Conservation (phyloP, 73 alveolate genomes). For the Tetrahymena elliotti region DNA sequence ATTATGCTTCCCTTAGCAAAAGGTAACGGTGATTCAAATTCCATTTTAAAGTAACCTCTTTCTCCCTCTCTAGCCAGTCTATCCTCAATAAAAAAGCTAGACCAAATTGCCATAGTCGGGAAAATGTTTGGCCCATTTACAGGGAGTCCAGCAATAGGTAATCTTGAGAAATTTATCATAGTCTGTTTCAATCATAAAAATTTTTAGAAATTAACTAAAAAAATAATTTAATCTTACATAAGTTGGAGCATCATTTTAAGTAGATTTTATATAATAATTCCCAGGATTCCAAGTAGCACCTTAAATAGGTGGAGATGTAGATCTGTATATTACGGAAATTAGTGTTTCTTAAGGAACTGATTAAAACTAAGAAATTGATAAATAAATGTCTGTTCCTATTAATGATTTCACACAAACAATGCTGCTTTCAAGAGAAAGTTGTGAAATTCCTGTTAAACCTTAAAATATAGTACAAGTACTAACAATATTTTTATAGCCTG, state of each 20-base stretch:
- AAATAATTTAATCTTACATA: not conserved
- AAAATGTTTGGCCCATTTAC: constrained; percentile 24
- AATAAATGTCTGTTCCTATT: not conserved
- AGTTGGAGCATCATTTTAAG: not conserved
- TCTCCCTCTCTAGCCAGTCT: constrained; percentile 31
- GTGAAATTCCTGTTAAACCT: not conserved
- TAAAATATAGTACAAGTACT: not conserved
- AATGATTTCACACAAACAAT: not conserved
- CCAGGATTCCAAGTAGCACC: not conserved
- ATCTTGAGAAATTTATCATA: not conserved
- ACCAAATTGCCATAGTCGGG: constrained; percentile 19
- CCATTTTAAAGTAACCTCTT: constrained; percentile 29
- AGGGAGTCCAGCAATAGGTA: not conserved
- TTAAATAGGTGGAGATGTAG: not conserved
- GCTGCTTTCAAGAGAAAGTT: not conserved
- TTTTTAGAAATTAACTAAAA: no score
- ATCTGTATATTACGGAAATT: not conserved
- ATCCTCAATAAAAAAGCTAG: not conserved
- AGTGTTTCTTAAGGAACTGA: not conserved
- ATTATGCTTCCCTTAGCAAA: not conserved
- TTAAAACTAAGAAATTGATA: not conserved
- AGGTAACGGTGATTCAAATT: not conserved
- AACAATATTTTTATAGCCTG: not conserved
- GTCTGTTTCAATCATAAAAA: not conserved
- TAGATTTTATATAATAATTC: not conserved